phyloP scores from a whole-genome alignment of 2,329 filamentous ascomycete genomes.

The Alternaria sp. region DNA sequence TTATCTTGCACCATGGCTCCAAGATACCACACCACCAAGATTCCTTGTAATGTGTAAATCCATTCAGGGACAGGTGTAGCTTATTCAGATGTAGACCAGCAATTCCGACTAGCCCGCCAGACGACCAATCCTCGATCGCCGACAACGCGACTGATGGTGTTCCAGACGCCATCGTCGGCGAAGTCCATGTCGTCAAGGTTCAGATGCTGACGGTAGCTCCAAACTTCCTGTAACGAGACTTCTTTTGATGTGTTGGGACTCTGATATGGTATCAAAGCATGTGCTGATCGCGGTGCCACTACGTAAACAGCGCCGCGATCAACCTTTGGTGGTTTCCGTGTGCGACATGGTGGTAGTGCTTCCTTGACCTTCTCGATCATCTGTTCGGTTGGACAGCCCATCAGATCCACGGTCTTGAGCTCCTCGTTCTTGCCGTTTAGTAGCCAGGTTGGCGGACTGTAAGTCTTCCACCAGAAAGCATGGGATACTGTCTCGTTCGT shows the following conservation, averaged over 20 bases:
- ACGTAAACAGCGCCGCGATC: conserved; percentile 66
- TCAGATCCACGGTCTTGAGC: conserved; percentile 75
- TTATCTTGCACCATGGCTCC: neutral
- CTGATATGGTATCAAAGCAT: conserved; percentile 69
- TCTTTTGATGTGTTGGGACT: conserved; percentile 46
- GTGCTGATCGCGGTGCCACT: conserved; percentile 76
- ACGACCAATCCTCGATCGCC: conserved; percentile 58
- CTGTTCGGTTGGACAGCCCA: conserved; percentile 70
- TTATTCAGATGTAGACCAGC: conserved; percentile 33
- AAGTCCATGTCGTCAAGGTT: conserved; percentile 85
- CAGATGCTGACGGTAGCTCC: conserved; percentile 72
- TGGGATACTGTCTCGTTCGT: conserved; percentile 71
- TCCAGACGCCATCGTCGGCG: conserved; percentile 77
- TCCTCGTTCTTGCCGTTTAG: conserved; percentile 78
- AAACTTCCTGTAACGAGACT: conserved; percentile 73
- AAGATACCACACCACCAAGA: neutral
- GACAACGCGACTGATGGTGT: conserved; percentile 72
- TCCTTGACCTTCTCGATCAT: conserved; percentile 67
- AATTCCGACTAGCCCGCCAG: conserved; percentile 55
- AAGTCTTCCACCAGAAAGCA: conserved; percentile 86
- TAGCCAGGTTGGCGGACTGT: conserved; percentile 82
- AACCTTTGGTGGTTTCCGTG: conserved; percentile 35
- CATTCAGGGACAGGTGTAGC: neutral
- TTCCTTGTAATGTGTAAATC: neutral
- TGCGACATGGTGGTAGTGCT: conserved; percentile 61